A percentile compares a stretch with the other conserved stretches of the same genome.
These are phyloP conservation scores for Globisporangium splendens DNA, from an alignment of 352 stramenopile species.

Conservation along the genomic window DNA sequence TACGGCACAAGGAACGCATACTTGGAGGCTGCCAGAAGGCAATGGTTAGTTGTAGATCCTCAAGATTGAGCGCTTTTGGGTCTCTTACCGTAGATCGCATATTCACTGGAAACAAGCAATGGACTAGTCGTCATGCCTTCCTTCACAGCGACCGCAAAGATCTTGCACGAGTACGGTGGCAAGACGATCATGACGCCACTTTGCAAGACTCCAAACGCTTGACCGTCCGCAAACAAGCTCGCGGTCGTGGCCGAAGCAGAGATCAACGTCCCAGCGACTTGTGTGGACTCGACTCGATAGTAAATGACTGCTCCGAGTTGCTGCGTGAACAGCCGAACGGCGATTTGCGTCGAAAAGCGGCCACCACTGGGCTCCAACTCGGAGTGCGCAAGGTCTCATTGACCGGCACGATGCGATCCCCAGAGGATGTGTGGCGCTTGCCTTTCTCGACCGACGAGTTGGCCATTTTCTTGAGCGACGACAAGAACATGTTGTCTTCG, in stretches of 20 bases:
- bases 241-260: conserved; percentile 11
- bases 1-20: conserved; percentile 69
- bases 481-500: conserved; percentile 7
- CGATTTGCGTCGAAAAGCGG: conserved; percentile 50
- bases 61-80: neutral
- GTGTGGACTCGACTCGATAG: conserved; percentile 40
- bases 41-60: neutral
- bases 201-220: conserved; percentile 24
- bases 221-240: conserved; percentile 22
- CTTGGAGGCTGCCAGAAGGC: conserved; percentile 40
- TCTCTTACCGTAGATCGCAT: conserved; percentile 52
- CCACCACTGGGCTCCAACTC: conserved; percentile 60
- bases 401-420: conserved; percentile 37
- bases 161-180: conserved; percentile 48
- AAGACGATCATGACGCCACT: conserved; percentile 51
- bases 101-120: conserved; percentile 47
- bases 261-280: conserved; percentile 6
- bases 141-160: conserved; percentile 67
- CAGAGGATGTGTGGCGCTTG: conserved; percentile 13
- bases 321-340: conserved; percentile 44
- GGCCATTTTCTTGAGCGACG: conserved; percentile 30
- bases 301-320: conserved; percentile 58
- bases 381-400: conserved; percentile 34
- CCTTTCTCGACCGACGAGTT: conserved; percentile 30
- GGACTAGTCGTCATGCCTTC: conserved; percentile 50